Percentiles rank a stretch among this genome's conserved stretches.
Evolutionary conservation across 2,329 filamentous ascomycete species (phyloP).

Genomic region (Penicillium sp.): DNA sequence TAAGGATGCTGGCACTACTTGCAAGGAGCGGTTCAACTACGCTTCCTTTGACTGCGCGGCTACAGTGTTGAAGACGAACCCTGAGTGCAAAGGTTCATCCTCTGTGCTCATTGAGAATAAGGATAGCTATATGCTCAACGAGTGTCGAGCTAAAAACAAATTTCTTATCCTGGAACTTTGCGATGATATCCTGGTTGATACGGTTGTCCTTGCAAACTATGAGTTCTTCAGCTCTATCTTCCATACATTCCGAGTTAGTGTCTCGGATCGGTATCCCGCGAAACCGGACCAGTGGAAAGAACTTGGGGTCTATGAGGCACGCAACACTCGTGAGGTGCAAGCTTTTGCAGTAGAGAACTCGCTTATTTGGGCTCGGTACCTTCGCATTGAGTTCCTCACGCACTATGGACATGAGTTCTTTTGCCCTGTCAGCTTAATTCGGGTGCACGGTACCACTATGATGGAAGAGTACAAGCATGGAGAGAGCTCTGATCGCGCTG

Average conservation of each 20-base stretch:
- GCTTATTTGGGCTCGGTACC: conserved; percentile 90
- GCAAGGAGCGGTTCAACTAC: conserved; percentile 96
- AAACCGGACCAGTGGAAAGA: conserved; percentile 91
- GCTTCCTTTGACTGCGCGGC: conserved; percentile 96
- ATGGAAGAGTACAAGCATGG: conserved; percentile 93
- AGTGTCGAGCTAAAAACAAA: conserved; percentile 82
- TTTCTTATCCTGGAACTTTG: conserved; percentile 93
- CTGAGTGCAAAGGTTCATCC: conserved; percentile 80
- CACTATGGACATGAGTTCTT: conserved; percentile 98
- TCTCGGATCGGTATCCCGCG: conserved; percentile 90
- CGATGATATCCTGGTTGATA: conserved; percentile 83
- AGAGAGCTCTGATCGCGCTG: conserved; percentile 61
- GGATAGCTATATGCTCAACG: conserved; percentile 96
- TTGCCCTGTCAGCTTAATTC: conserved; percentile 84
- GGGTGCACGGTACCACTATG: conserved; percentile 90
- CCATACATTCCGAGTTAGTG: conserved; percentile 82
- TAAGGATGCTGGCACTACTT: conserved; percentile 94
- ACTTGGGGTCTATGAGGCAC: conserved; percentile 82
- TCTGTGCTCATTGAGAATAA: conserved; percentile 94
- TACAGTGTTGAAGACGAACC: conserved; percentile 85
- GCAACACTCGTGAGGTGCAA: conserved; percentile 90
- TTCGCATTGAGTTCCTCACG: conserved; percentile 85
- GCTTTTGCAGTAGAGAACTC: conserved; percentile 92
- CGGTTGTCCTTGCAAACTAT: conserved; percentile 94
- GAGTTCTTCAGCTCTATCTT: conserved; percentile 99